These are phyloP conservation scores for Durotheca rogersii DNA, from an alignment of 495 filamentous ascomycete species.

Conservation along the genomic window DNA sequence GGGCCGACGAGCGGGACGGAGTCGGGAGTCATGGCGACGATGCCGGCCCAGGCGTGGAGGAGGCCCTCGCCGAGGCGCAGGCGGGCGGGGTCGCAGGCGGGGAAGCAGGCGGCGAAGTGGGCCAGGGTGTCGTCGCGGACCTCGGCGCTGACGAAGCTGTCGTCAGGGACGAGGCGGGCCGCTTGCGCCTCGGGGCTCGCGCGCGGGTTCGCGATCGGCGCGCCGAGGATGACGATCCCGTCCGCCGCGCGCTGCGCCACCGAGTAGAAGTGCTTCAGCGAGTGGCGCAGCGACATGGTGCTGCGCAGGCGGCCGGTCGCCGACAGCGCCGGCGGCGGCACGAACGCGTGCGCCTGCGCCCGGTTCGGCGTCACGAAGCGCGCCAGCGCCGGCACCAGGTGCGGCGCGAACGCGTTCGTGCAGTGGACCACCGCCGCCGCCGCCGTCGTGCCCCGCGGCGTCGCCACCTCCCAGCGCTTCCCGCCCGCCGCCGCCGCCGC, in stretches of 20 bases:
- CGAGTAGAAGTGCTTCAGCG: slow-evolving; percentile 34
- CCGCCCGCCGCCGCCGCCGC: slow-evolving; percentile 7
- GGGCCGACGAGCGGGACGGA: slow-evolving; percentile 33
- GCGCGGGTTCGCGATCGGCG: slow-evolving; percentile 28
- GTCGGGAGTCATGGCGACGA: slow-evolving; percentile 37
- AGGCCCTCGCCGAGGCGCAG: slow-evolving; percentile 26
- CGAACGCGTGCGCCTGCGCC: slow-evolving; percentile 34
- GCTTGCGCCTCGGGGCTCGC: slow-evolving; percentile 15
- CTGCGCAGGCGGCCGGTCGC: slow-evolving; percentile 6
- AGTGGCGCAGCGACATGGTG: slow-evolving; percentile 34
- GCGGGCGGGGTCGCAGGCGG: slow-evolving; percentile 11
- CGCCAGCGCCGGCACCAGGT: slow-evolving; percentile 29
- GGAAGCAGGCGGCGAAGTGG: slow-evolving; percentile 26
- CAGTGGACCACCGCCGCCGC: slow-evolving; percentile 31
- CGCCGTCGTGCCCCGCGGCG: slow-evolving; percentile 19
- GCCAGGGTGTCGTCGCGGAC: slow-evolving; percentile 25
- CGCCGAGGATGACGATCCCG: slow-evolving; percentile 32
- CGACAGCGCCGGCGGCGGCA: slow-evolving; percentile 23
- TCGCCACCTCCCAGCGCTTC: slow-evolving; percentile 15
- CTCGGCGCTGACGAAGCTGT: slow-evolving; percentile 26
- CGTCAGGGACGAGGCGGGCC: slow-evolving; percentile 16
- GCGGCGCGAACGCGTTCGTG: slow-evolving; percentile 34
- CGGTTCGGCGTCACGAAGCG: slow-evolving; percentile 27
- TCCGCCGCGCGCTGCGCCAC: slow-evolving; percentile 28
- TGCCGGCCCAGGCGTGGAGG: slow-evolving; percentile 36